A percentile compares a stretch with the other conserved stretches of the same genome.
Evolutionary conservation across 495 filamentous ascomycete genomes (phyloP).

Genomic region (Pyrenula aspistea): DNA sequence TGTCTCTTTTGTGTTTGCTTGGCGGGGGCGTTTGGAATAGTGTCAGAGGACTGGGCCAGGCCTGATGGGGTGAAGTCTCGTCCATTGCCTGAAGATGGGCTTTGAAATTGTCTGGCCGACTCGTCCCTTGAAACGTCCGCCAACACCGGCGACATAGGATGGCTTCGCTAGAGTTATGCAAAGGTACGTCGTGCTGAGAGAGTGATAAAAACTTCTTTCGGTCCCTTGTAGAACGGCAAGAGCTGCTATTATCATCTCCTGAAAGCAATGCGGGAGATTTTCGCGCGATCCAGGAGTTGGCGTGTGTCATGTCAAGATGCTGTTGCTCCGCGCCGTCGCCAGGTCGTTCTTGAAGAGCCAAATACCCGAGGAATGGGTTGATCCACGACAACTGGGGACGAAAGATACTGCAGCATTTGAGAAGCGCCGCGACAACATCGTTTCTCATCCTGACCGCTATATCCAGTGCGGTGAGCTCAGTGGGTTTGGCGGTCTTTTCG

Average conservation of each 20-base stretch:
- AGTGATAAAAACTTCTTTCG: not conserved
- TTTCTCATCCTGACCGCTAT: not conserved
- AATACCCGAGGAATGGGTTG: not conserved
- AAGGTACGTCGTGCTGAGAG: not conserved
- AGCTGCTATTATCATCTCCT: not conserved
- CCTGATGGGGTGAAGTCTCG: not conserved
- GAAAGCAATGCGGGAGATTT: not conserved
- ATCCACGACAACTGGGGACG: not conserved
- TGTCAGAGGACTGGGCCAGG: not conserved
- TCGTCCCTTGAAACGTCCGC: not conserved
- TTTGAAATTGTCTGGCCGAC: not conserved
- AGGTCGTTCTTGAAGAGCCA: not conserved
- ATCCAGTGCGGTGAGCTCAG: not conserved
- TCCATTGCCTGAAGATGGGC: not conserved
- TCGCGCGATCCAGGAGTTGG: not conserved
- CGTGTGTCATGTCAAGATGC: not conserved
- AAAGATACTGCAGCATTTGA: not conserved
- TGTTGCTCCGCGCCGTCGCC: not conserved
- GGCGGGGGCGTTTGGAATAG: not conserved
- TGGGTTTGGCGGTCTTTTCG: not conserved
- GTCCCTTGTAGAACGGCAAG: not conserved
- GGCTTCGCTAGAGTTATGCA: not conserved
- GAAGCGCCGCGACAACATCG: not conserved
- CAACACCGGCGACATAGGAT: not conserved
- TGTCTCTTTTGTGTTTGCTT: not conserved